Evolutionary conservation across 106 monocot genomes (phyloP), one percentile per base, ranked within the genome.

Genomic region (Dioscorea dumetorum): DNA sequence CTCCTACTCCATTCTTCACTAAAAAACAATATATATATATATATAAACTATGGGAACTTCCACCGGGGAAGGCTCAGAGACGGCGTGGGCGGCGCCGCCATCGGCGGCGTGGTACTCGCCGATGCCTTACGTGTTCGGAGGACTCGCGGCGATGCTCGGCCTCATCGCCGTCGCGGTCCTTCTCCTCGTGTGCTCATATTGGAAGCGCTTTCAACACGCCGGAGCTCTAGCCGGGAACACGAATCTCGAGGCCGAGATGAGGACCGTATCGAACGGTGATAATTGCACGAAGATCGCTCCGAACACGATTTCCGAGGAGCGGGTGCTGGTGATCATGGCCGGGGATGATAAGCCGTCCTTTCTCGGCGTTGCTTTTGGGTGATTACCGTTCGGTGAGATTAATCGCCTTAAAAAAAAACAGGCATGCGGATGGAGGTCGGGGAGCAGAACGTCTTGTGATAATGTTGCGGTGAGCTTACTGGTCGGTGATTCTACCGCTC

Each of bases 61-160:
- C 28, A 4, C 12, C 57, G 56, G 33, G 33, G 41, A 8, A 8
- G 5, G 41, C 41, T 41, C 41, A 5, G 69, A n/a, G 8, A 31
- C 17, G 41, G 41, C 56, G 17, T 59, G 18, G 35, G 13, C 8
- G 32, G 32, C 1, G 56, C n/a, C 3, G 51, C 49, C 50, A 32
- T 12, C 2, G 9, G n/a, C 35, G 53, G n/a, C 69, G 20, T 80
- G 74, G 67, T 73, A 67, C 35, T 78, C 78, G 16, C 78, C 78
- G 67, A 73, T 79, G 73, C 79, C 79, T 63, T 79, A 79, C 73
- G 49, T 79, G 18, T 79, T 73, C 63, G 79, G 73, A 8, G 79
- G 79, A 9, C 31, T 79, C 15, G 79, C 79, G 24, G 73, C 79
- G 57, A 73, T 73, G 72, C 61, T 78, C 13, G 67, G 67, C 13